These are phyloP conservation scores for Litsea cubeba DNA, from an alignment of 164 flowering plant genomes.

Conservation along the genomic window DNA sequence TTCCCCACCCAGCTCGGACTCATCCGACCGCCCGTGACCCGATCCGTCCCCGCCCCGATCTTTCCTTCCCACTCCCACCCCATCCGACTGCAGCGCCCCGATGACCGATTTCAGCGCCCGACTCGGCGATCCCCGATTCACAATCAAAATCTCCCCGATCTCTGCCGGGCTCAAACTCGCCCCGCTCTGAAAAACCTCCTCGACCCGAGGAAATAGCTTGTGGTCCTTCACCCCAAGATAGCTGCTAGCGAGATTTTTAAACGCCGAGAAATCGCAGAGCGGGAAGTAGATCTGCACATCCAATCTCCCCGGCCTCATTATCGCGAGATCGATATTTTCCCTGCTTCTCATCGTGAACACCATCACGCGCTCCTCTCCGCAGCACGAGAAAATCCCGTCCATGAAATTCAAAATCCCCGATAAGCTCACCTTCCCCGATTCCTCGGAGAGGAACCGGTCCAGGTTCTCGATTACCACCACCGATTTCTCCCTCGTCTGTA, in stretches of 20 bases:
- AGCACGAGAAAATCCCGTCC: constrained; percentile 75
- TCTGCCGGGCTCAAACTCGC: constrained; percentile 65
- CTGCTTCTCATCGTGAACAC: constrained; percentile 63
- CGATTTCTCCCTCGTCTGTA: constrained; percentile 50
- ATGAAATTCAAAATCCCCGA: constrained; percentile 64
- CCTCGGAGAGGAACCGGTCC: constrained; percentile 40
- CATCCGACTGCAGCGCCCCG: constrained; percentile 42
- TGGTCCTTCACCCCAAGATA: constrained; percentile 80
- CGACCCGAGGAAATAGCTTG: constrained; percentile 71
- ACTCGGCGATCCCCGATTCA: constrained; percentile 64
- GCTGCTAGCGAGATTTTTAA: constrained; percentile 56
- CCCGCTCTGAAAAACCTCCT: constrained; percentile 62
- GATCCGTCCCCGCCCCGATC: constrained; percentile 9
- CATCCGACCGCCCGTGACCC: constrained; percentile 21
- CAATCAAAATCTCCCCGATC: constrained; percentile 74
- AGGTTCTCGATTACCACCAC: constrained; percentile 70
- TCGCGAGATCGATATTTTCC: constrained; percentile 44
- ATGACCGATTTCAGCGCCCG: constrained; percentile 75
- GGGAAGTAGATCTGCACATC: constrained; percentile 80
- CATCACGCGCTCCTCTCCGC: constrained; percentile 75
- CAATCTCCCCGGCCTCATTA: constrained; percentile 72
- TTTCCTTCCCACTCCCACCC: background rate
- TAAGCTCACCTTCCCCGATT: constrained; percentile 33
- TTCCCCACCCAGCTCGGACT: constrained; percentile 13
- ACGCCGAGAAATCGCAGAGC: constrained; percentile 58